phyloP scores from a whole-genome alignment of 2,329 filamentous ascomycete species.

The Sclerotinia minor region DNA sequence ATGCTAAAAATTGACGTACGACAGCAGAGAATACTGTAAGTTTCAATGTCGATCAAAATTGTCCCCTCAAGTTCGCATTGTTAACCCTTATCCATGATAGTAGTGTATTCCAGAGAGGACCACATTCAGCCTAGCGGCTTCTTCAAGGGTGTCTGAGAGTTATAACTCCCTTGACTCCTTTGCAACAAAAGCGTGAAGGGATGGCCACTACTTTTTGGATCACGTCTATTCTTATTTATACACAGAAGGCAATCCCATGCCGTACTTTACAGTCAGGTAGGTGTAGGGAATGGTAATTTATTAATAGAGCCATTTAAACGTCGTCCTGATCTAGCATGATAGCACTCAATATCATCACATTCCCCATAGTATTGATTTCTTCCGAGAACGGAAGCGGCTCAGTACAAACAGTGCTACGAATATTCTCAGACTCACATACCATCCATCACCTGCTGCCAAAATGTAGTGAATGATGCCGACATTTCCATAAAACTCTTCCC shows the following conservation, averaged over 20 bases:
- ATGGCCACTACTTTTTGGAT: not conserved
- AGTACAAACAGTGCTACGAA: not conserved
- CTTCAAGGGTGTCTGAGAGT: not conserved
- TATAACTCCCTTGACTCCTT: not conserved
- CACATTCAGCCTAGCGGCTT: too few species aligned
- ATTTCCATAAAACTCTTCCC: not conserved
- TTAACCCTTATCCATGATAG: not conserved
- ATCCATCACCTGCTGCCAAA: not conserved
- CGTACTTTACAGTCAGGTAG: too few species aligned
- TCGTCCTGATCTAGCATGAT: not conserved
- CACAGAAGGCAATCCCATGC: not conserved
- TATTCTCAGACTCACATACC: not conserved
- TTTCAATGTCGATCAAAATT: too few species aligned
- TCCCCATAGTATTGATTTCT: constrained; percentile 1
- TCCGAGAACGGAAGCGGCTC: not conserved
- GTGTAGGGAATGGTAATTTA: too few species aligned
- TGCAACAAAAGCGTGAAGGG: not conserved
- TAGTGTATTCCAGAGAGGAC: not conserved
- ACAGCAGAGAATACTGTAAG: not conserved
- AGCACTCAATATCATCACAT: not conserved
- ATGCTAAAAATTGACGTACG: not conserved
- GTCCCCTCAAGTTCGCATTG: too few species aligned
- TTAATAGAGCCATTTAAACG: not conserved
- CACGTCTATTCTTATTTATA: not conserved
- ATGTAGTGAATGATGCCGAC: not conserved